Evolutionary conservation across 1,284 basidiomycete species (phyloP).

Genomic region (Pholiota adiposa): DNA sequence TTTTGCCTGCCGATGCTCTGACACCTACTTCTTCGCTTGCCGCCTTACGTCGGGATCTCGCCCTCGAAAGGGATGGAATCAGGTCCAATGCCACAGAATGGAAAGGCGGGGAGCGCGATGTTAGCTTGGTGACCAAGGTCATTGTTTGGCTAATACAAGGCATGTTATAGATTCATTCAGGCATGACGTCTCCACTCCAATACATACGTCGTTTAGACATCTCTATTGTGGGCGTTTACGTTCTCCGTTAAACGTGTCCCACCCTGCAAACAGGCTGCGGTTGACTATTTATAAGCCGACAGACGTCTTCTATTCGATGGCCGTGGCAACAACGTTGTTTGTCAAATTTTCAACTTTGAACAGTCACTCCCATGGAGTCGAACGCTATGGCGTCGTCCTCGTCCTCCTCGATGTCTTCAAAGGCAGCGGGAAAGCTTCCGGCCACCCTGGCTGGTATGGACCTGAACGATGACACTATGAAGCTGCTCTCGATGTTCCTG

Average conservation of each 20-base stretch:
- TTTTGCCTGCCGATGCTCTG: neutral
- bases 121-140: constrained; percentile 71
- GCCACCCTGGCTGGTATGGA: too few relatives aligned
- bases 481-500: too few relatives aligned
- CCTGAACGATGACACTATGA: too few relatives aligned
- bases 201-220: neutral
- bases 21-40: constrained; percentile 10
- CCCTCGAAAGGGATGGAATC: constrained; percentile 44
- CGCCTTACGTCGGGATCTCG: constrained; percentile 32
- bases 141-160: constrained; percentile 68
- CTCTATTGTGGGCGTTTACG: neutral
- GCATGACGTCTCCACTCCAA: neutral
- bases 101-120: constrained; percentile 67
- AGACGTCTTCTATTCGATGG: too few relatives aligned
- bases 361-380: too few relatives aligned
- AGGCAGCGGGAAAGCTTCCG: too few relatives aligned
- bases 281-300: too few relatives aligned
- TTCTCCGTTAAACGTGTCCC: neutral
- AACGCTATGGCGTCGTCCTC: too few relatives aligned
- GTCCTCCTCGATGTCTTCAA: too few relatives aligned
- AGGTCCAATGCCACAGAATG: constrained; percentile 52
- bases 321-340: too few relatives aligned
- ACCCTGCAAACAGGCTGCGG: too few relatives aligned
- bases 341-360: too few relatives aligned
- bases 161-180: constrained; percentile 48